A percentile compares a stretch with the other conserved stretches of the same genome.
Evolutionary conservation across 257 asterid genomes (phyloP).

Genomic region (Schizonepeta tenuifolia): DNA sequence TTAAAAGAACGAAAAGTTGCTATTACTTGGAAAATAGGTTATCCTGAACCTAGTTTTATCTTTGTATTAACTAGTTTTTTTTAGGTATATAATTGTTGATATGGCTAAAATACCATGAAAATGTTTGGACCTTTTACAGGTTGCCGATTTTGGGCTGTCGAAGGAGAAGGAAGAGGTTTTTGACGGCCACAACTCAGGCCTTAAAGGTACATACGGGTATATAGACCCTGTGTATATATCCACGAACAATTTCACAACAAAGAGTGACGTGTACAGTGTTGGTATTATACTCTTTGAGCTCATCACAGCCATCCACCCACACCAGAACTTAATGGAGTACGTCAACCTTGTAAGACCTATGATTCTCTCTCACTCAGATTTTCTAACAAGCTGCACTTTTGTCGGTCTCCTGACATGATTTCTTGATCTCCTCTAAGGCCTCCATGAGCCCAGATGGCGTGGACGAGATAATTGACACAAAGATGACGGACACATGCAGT

Average conservation of each 20-base stretch:
- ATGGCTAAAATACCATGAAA: background rate
- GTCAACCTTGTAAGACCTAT: constrained; percentile 80
- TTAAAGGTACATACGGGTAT: constrained; percentile 95
- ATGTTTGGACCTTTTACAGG: constrained; percentile 44
- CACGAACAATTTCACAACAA: constrained; percentile 78
- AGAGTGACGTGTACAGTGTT: constrained; percentile 92
- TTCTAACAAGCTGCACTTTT: background rate
- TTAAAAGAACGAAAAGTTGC: constrained; percentile 2
- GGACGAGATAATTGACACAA: constrained; percentile 84
- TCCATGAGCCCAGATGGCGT: constrained; percentile 87
- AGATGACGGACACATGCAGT: constrained; percentile 68
- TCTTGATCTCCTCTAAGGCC: constrained; percentile 53
- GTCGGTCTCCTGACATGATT: background rate
- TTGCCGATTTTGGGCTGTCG: constrained; percentile 99
- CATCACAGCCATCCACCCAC: constrained; percentile 97
- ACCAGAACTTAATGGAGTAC: constrained; percentile 92
- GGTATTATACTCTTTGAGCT: constrained; percentile 96
- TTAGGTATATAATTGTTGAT: background rate
- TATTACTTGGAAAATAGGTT: background rate
- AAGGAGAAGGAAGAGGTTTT: constrained; percentile 88
- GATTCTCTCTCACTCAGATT: constrained; percentile 9
- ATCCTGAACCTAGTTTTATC: background rate
- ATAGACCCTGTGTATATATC: constrained; percentile 89
- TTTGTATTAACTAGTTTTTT: constrained; percentile 4
- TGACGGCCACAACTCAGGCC: constrained; percentile 82